Percentiles rank a stretch among this genome's conserved stretches.
phyloP scores from a whole-genome alignment of 2,329 filamentous ascomycete species.

The Neofusicoccum cordaticola region DNA sequence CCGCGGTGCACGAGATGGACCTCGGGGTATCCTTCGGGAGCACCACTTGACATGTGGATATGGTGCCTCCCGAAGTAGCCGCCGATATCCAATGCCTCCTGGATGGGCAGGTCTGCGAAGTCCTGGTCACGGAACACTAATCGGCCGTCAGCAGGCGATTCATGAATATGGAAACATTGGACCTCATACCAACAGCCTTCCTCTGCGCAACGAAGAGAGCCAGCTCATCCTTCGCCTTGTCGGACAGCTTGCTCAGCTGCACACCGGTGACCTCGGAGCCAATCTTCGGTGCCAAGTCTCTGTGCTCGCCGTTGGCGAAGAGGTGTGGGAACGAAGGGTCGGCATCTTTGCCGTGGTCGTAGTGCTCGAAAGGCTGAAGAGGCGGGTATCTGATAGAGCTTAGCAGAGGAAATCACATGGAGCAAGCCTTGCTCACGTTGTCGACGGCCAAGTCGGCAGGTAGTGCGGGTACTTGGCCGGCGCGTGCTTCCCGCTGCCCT shows the following conservation, averaged over 20 bases:
- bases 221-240: conserved; percentile 72
- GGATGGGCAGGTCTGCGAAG: conserved; percentile 62
- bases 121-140: conserved; percentile 71
- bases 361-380: conserved; percentile 67
- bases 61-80: conserved; percentile 78
- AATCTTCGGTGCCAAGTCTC: conserved; percentile 68
- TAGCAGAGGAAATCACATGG: conserved; percentile 15
- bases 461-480: conserved; percentile 68
- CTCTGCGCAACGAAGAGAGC: conserved; percentile 72
- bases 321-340: conserved; percentile 68
- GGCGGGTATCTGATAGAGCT: conserved; percentile 54
- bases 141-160: background rate
- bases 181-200: conserved; percentile 63
- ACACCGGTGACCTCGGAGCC: conserved; percentile 70
- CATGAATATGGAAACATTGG: background rate
- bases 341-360: conserved; percentile 73
- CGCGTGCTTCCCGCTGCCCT: conserved; percentile 53
- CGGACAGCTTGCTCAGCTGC: conserved; percentile 66
- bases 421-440: conserved; percentile 39
- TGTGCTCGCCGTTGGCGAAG: conserved; percentile 53
- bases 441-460: conserved; percentile 67
- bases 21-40: conserved; percentile 69
- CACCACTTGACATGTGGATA: conserved; percentile 76
- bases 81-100: conserved; percentile 66
- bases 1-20: conserved; percentile 76